These are phyloP conservation scores for Phylloboletellus chloephorus DNA, from an alignment of 1,284 basidiomycete genomes.

Conservation along the genomic window DNA sequence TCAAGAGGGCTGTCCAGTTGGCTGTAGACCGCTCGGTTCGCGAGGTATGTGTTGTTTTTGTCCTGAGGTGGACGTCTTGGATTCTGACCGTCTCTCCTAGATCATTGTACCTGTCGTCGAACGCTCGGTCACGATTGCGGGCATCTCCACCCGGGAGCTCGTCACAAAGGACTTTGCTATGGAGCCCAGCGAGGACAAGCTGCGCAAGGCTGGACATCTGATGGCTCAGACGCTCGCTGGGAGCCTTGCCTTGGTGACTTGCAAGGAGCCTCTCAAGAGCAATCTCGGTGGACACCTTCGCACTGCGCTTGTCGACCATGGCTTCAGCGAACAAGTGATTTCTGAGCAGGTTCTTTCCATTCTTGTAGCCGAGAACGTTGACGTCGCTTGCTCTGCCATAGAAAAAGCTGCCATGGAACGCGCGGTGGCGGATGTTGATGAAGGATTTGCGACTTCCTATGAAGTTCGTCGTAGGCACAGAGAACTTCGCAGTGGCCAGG, in stretches of 20 bases:
- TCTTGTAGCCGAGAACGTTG: slow-evolving; percentile 90
- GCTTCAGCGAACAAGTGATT: slow-evolving; percentile 77
- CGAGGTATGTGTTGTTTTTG: slow-evolving; percentile 54
- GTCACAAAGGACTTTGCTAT: slow-evolving; percentile 97
- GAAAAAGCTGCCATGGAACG: slow-evolving; percentile 98
- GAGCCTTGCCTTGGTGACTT: slow-evolving; percentile 94
- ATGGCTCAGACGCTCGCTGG: slow-evolving; percentile 98
- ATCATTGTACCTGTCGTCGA: slow-evolving; percentile 98
- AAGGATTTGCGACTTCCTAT: slow-evolving; percentile 80
- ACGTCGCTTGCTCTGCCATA: slow-evolving; percentile 90
- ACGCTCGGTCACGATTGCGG: slow-evolving; percentile 97
- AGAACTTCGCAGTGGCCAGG: slow-evolving; percentile 69
- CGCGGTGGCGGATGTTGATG: slow-evolving; percentile 92
- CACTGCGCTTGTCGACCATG: slow-evolving; percentile 74
- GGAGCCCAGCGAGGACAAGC: slow-evolving; percentile 86
- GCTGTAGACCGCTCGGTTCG: slow-evolving; percentile 94
- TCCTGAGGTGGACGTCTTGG: not conserved
- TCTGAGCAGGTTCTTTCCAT: slow-evolving; percentile 71
- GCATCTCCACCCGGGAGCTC: slow-evolving; percentile 94
- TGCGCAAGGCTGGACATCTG: slow-evolving; percentile 88
- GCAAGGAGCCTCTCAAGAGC: slow-evolving; percentile 94
- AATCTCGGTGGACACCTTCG: slow-evolving; percentile 91
- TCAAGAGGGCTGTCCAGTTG: slow-evolving; percentile 89
- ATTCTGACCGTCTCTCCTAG: slow-evolving; percentile 32
- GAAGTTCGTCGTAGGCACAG: slow-evolving; percentile 83